Base-by-base conservation (phyloP, 2,329 filamentous ascomycete species). In the Cladosporium sp. region DNA sequence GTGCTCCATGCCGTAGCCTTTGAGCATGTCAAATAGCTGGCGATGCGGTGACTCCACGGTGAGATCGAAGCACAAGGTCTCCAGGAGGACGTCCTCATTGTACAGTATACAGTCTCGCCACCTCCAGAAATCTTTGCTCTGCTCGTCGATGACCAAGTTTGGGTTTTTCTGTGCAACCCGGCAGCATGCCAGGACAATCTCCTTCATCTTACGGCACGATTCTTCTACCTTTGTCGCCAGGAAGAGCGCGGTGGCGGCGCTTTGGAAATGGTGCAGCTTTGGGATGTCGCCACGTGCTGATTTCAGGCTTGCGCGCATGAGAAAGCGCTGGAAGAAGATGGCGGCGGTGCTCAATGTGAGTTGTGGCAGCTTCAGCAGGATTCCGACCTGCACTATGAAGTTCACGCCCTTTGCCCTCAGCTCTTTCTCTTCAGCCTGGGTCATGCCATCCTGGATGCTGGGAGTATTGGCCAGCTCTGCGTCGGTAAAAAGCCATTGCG, bases 151-250 rank as follows among this genome's bases (percentile, higher is more conserved):
- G 64, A 94, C 84, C 67, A 97, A 86, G 73, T 92, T 91, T 1
- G 92, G 85, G 72, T 98, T 94, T 81, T 99, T 98, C 78, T 97
- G 93, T 32, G 94, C 95, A 24, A 97, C 92, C 71, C 94, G 92
- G 67, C 93, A 95, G 73, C 96, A 95, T 1, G 93, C 92, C 36
- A 97, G 90, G 70, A 99, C 94, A 67, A 99, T 85, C 70, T 97
- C 93, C 74, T 92, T 96, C 72, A 97, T 97, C 80, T 97, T 97
- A 59, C 94, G 90, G 75, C 93, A 96, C 76, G 96, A 97, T 77
- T 99, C 95, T 76, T 99, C 94, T 24, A 96, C 94, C 78, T 99
- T 99, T 72, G 96, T 97, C 10, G 95, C 94, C 11, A 99, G 86
- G 73, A 98, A 99, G 2, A 99, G 84, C 1, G 93, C 87, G 0